Evolutionary conservation across 1,284 basidiomycete species (phyloP).

Genomic region (Cryptococcus sp.): DNA sequence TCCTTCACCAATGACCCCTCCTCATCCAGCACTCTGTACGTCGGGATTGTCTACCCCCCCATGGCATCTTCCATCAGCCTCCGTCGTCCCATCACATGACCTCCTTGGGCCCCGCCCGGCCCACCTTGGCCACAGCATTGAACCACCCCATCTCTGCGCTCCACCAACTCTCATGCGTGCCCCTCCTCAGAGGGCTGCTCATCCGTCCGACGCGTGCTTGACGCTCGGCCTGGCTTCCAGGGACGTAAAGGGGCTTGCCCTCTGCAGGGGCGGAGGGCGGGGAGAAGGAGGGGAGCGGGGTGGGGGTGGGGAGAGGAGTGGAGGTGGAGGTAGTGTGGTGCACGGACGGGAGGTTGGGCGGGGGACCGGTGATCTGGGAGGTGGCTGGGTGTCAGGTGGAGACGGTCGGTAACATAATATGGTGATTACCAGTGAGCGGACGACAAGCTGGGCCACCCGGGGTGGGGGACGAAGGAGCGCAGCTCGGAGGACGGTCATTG

Average conservation of each 20-base stretch:
- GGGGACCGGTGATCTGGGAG: slow-evolving; percentile 45
- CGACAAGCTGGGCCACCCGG: no score
- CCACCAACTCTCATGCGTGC: slow-evolving; percentile 50
- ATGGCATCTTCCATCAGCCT: neutral
- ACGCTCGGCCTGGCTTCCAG: slow-evolving; percentile 36
- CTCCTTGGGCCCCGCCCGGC: neutral
- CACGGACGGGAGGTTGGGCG: slow-evolving; percentile 29
- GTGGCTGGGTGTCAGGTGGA: neutral
- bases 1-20: slow-evolving; percentile 67
- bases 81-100: neutral
- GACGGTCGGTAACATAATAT: neutral
- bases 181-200: slow-evolving; percentile 42
- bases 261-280: slow-evolving; percentile 21
- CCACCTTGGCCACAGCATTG: slow-evolving; percentile 47
- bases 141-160: slow-evolving; percentile 44
- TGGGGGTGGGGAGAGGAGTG: slow-evolving; percentile 37
- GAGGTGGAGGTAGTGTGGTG: slow-evolving; percentile 39
- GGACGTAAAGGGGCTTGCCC: slow-evolving; percentile 36
- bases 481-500: no score
- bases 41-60: slow-evolving; percentile 57
- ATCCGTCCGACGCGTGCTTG: slow-evolving; percentile 33
- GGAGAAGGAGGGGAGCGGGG: slow-evolving; percentile 26
- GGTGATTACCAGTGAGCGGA: neutral
- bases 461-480: no score
- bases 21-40: slow-evolving; percentile 76